These are phyloP conservation scores for Sapria himalayana DNA, from an alignment of 345 rosid species.

Conservation along the genomic window DNA sequence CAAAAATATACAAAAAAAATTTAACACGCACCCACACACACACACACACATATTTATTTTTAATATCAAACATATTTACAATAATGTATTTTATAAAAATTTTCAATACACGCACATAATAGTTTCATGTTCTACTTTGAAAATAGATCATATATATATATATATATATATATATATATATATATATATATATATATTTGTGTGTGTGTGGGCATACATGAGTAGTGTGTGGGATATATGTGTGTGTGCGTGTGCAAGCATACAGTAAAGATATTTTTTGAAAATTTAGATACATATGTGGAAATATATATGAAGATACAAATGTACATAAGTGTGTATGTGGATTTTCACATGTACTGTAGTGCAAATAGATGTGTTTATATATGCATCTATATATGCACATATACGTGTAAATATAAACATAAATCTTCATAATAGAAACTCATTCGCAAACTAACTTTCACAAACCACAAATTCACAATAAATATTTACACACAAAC, in stretches of 20 bases:
- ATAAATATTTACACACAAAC: no score
- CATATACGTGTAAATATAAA: not conserved
- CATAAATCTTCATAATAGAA: not conserved
- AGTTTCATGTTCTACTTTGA: no score
- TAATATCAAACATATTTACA: no score
- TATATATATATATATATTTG: not conserved
- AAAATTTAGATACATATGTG: not conserved
- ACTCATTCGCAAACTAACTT: not conserved
- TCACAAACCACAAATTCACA: no score
- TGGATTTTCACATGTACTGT: not conserved
- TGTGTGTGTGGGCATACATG: not conserved
- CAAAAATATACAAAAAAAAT: no score
- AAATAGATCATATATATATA: not conserved
- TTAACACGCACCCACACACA: no score
- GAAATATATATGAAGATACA: not conserved
- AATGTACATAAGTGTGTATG: not conserved
- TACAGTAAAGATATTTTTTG: not conserved
- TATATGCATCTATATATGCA: not conserved
- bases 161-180: not conserved
- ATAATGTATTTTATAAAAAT: no score
- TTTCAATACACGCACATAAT: no score
- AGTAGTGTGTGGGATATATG: not conserved
- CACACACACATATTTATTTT: no score
- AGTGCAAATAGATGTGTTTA: not conserved
- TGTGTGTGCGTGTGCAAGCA: not conserved